Evolutionary conservation across 768 basidiomycete species (phyloP).

Genomic region (Termitomyces sp.): DNA sequence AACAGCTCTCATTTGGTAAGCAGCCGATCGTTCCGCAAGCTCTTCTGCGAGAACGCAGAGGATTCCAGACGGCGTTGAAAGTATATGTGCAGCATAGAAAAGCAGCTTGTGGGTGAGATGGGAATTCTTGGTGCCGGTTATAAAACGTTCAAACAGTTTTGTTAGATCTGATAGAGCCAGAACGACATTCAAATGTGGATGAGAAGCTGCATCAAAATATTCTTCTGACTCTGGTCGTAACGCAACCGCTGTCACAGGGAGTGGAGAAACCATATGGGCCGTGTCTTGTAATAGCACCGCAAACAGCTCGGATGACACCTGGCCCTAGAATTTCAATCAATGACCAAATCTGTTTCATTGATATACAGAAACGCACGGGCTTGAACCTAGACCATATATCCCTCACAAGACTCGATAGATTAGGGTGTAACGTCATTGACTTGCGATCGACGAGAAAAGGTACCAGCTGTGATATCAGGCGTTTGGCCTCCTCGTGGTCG

Average conservation of each 20-base stretch:
- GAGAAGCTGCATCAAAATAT: constrained; percentile 24
- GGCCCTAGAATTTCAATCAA: constrained; percentile 22
- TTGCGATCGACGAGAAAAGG: constrained; percentile 65
- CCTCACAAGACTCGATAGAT: constrained; percentile 49
- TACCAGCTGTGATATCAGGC: constrained; percentile 46
- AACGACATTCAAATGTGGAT: constrained; percentile 38
- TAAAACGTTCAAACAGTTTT: constrained; percentile 31
- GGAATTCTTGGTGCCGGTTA: constrained; percentile 16
- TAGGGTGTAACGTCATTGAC: constrained; percentile 50
- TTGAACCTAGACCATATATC: constrained; percentile 66
- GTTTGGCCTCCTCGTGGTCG: constrained; percentile 44
- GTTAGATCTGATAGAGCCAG: constrained; percentile 56
- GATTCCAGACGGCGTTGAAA: constrained; percentile 41
- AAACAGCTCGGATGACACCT: constrained; percentile 39
- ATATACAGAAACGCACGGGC: constrained; percentile 29
- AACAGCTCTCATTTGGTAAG: constrained; percentile 19
- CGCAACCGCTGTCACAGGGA: constrained; percentile 26
- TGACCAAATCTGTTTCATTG: neutral
- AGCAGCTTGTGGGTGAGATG: constrained; percentile 57
- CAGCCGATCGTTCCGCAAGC: constrained; percentile 21
- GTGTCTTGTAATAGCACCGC: constrained; percentile 56
- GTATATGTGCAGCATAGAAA: constrained; percentile 66
- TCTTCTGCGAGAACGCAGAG: constrained; percentile 44
- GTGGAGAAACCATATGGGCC: constrained; percentile 48
- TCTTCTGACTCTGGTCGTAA: constrained; percentile 11